Percentiles rank a stretch among this genome's conserved stretches.
These are phyloP conservation scores for Cytidiella melzeri DNA, from an alignment of 768 basidiomycete genomes.

Conservation along the genomic window DNA sequence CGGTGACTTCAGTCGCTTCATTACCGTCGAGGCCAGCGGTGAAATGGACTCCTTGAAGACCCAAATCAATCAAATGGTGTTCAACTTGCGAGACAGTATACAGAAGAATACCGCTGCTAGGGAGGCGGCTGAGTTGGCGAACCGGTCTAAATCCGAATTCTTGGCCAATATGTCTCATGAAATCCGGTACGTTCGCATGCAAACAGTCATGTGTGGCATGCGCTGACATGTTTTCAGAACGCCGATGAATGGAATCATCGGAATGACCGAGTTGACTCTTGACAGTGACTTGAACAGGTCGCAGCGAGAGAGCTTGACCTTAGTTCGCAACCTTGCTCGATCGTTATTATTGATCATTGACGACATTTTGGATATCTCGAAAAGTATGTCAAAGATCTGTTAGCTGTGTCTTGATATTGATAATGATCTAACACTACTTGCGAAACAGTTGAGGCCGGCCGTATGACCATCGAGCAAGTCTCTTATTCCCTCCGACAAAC, in stretches of 20 bases:
- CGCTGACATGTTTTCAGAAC: constrained; percentile 46
- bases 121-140: constrained; percentile 97
- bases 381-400: constrained; percentile 63
- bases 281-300: constrained; percentile 93
- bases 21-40: constrained; percentile 96
- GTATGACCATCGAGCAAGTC: constrained; percentile 99
- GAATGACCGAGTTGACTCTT: constrained; percentile 98
- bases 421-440: constrained; percentile 4
- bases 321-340: constrained; percentile 92
- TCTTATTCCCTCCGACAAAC: constrained; percentile 96
- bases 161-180: constrained; percentile 99
- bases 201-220: neutral
- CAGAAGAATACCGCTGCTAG: constrained; percentile 98
- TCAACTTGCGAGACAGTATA: constrained; percentile 91
- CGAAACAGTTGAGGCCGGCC: constrained; percentile 93
- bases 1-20: constrained; percentile 97
- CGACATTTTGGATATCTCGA: constrained; percentile 98
- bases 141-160: constrained; percentile 95
- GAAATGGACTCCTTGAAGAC: constrained; percentile 99
- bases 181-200: constrained; percentile 61
- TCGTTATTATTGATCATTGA: constrained; percentile 95
- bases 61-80: constrained; percentile 99
- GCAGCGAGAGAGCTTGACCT: constrained; percentile 90
- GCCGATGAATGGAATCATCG: constrained; percentile 99
- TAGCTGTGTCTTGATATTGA: neutral